Conservation (phyloP, 2,329 filamentous ascomycete genomes). For the Alternaria arbusti region DNA sequence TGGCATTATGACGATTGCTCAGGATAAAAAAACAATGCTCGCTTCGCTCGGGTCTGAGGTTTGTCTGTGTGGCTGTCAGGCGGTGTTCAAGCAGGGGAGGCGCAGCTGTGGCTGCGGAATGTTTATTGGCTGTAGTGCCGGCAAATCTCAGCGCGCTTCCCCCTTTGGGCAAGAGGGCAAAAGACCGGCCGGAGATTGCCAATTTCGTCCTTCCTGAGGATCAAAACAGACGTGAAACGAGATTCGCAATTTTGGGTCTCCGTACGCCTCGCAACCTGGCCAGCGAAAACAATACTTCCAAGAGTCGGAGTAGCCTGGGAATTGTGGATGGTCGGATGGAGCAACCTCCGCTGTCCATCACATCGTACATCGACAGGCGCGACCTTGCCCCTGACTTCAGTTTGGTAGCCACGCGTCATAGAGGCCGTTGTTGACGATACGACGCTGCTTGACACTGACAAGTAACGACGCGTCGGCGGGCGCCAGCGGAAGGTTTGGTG, state of each 20-base stretch:
- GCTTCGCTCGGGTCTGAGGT: constrained; percentile 9
- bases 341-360: neutral
- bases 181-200: constrained; percentile 14
- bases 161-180: neutral
- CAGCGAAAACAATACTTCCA: constrained; percentile 5
- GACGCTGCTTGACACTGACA: constrained; percentile 7
- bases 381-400: neutral
- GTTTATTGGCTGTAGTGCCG: constrained; percentile 9
- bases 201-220: constrained; percentile 13
- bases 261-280: constrained; percentile 8
- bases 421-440: neutral
- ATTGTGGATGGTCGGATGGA: neutral
- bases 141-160: constrained; percentile 3
- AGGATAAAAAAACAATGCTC: constrained; percentile 3
- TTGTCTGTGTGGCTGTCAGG: constrained; percentile 7
- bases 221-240: constrained; percentile 18
- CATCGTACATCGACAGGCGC: neutral
- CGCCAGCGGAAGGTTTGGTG: constrained; percentile 6
- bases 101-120: constrained; percentile 9
- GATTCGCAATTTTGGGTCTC: constrained; percentile 19
- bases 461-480: constrained; percentile 6
- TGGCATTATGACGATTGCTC: constrained; percentile 4
- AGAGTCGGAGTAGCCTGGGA: neutral
- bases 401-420: constrained; percentile 5
- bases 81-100: constrained; percentile 10